phyloP scores from a whole-genome alignment of 305 asterid genomes.

The Fraxinus nigra region DNA sequence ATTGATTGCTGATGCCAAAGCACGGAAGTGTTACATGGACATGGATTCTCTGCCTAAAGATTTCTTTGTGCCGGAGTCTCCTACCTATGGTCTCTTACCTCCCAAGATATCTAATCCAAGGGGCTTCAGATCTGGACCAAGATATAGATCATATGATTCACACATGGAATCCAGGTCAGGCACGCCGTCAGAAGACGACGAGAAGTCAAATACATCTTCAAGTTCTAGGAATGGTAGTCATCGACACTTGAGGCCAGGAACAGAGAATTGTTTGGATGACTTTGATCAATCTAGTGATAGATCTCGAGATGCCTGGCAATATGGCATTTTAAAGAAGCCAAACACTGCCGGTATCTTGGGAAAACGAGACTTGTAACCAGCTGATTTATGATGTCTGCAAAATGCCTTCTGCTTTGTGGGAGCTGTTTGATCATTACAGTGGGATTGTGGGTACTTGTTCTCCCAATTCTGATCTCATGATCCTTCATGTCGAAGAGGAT shows the following conservation, averaged over 20 bases:
- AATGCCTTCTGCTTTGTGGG: neutral
- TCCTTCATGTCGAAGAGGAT: constrained; percentile 9
- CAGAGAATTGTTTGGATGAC: constrained; percentile 60
- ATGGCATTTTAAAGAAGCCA: constrained; percentile 62
- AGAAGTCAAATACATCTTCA: constrained; percentile 48
- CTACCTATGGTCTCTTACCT: constrained; percentile 42
- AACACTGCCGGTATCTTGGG: constrained; percentile 55
- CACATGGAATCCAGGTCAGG: constrained; percentile 80
- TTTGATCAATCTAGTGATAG: constrained; percentile 65
- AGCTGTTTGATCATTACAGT: constrained; percentile 10
- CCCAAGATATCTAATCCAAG: constrained; percentile 54
- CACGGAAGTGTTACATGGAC: constrained; percentile 78
- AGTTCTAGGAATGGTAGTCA: constrained; percentile 62
- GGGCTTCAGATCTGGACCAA: constrained; percentile 64
- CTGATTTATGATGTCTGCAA: constrained; percentile 12
- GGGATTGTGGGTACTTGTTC: constrained; percentile 5
- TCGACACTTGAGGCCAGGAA: constrained; percentile 51
- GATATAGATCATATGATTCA: constrained; percentile 73
- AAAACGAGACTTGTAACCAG: constrained; percentile 55
- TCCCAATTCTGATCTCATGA: constrained; percentile 14
- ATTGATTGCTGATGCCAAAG: constrained; percentile 74
- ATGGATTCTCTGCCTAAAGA: constrained; percentile 96
- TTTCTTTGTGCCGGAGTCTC: constrained; percentile 50
- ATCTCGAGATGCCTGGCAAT: constrained; percentile 74
- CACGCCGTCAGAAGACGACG: constrained; percentile 92